These are phyloP conservation scores for Harringtonia lauricola DNA, from an alignment of 2,329 filamentous ascomycete species.

Conservation along the genomic window DNA sequence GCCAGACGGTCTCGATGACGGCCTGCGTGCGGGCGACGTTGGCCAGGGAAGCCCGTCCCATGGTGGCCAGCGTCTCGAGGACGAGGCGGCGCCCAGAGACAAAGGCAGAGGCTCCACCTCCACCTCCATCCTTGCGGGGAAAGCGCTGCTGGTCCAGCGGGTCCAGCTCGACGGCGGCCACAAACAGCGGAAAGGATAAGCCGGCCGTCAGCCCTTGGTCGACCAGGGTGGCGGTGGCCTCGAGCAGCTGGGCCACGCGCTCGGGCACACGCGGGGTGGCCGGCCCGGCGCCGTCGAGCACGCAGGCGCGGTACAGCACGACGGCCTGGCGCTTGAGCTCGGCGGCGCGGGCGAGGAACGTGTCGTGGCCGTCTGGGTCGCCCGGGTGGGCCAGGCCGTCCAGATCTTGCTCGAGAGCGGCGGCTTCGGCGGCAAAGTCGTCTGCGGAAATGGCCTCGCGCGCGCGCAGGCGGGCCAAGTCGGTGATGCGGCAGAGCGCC, in stretches of 20 bases:
- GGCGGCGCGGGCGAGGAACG: neutral
- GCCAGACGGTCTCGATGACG: slow-evolving; percentile 1
- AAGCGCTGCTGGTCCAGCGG: neutral
- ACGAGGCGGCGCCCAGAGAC: neutral
- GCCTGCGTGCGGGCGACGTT: neutral
- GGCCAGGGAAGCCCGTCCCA: neutral
- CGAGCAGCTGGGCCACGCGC: neutral
- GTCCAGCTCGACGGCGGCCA: slow-evolving; percentile 3
- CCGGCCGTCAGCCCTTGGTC: neutral
- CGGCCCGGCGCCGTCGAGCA: neutral
- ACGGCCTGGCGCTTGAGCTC: slow-evolving; percentile 1
- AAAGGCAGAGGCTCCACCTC: too few relatives aligned
- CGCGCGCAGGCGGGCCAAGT: neutral
- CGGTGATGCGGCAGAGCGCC: neutral
- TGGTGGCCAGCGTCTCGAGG: neutral
- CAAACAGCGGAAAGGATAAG: neutral
- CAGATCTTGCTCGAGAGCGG: neutral
- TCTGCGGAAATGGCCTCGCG: neutral
- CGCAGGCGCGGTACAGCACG: slow-evolving; percentile 1
- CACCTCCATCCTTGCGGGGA: too few relatives aligned
- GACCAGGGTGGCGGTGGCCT: neutral
- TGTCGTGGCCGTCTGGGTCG: neutral
- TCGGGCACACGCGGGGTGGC: neutral
- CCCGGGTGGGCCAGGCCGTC: neutral
- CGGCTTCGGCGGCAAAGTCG: neutral